These are phyloP conservation scores for Emergomyces africanus DNA, from an alignment of 2,329 filamentous ascomycete species.

Conservation along the genomic window DNA sequence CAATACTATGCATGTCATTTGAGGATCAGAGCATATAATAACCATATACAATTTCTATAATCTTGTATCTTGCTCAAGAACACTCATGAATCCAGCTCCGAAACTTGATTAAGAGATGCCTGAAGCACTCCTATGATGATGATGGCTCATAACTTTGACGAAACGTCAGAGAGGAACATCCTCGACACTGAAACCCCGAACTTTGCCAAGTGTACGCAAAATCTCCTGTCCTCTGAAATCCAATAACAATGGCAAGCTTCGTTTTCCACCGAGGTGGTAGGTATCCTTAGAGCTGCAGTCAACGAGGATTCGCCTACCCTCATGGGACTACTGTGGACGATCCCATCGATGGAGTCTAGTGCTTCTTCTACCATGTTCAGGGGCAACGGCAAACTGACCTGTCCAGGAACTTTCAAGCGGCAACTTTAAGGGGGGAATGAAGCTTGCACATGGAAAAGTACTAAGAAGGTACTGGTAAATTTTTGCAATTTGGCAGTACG, in stretches of 20 bases:
- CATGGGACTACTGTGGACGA: too few relatives aligned
- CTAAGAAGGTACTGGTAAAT: too few relatives aligned
- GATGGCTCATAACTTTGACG: not conserved
- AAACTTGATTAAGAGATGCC: not conserved
- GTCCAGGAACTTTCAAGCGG: too few relatives aligned
- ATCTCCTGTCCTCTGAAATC: not conserved
- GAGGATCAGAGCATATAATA: not conserved
- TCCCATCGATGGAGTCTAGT: too few relatives aligned
- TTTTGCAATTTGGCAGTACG: too few relatives aligned
- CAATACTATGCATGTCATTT: not conserved
- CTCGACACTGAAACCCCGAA: not conserved
- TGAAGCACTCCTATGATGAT: not conserved
- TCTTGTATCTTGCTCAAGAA: not conserved
- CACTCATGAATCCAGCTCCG: not conserved
- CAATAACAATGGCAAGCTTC: not conserved
- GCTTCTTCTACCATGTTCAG: too few relatives aligned
- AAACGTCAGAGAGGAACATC: not conserved
- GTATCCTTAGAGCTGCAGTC: too few relatives aligned
- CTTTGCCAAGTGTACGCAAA: not conserved
- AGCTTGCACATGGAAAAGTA: too few relatives aligned
- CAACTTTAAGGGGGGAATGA: too few relatives aligned
- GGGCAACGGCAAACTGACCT: too few relatives aligned
- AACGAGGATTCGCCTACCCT: too few relatives aligned
- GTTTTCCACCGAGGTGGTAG: too few relatives aligned
- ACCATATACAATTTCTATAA: not conserved